phyloP scores from a whole-genome alignment of 2,329 filamentous ascomycete species.

The Alternaria ventricosa region DNA sequence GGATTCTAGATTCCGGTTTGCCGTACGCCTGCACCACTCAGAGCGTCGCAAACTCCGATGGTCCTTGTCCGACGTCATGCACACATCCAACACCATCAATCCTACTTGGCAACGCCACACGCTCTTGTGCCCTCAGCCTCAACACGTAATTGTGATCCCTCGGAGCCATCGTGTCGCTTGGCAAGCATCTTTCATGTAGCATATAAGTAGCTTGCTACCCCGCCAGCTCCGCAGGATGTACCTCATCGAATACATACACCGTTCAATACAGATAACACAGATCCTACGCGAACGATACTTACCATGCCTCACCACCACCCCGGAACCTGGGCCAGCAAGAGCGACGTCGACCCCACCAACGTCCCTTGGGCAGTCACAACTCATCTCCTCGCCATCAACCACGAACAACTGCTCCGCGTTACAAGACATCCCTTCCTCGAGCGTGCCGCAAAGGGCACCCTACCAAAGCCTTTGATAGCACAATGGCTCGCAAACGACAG shows the following conservation, averaged over 20 bases:
- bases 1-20: constrained; percentile 16
- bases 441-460: constrained; percentile 37
- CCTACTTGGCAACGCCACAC: constrained; percentile 12
- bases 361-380: constrained; percentile 37
- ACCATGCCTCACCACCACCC: constrained; percentile 26
- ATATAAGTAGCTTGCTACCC: constrained; percentile 12
- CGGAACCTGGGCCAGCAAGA: constrained; percentile 21
- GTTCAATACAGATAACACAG: constrained; percentile 18
- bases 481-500: constrained; percentile 46
- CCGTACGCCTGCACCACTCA: not conserved
- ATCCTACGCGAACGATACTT: constrained; percentile 17
- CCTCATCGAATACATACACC: constrained; percentile 23
- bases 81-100: constrained; percentile 6
- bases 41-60: not conserved
- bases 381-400: constrained; percentile 37
- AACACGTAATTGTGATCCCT: constrained; percentile 13
- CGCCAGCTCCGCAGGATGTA: constrained; percentile 10
- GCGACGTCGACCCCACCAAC: constrained; percentile 24
- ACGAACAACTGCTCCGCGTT: constrained; percentile 36
- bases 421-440: constrained; percentile 41
- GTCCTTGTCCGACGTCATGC: constrained; percentile 23
- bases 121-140: constrained; percentile 13
- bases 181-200: not conserved
- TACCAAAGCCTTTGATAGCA: constrained; percentile 39
- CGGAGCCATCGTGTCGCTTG: constrained; percentile 9